Base-by-base conservation (phyloP, 106 monocot genomes). In the Dendrobium nobile region DNA sequence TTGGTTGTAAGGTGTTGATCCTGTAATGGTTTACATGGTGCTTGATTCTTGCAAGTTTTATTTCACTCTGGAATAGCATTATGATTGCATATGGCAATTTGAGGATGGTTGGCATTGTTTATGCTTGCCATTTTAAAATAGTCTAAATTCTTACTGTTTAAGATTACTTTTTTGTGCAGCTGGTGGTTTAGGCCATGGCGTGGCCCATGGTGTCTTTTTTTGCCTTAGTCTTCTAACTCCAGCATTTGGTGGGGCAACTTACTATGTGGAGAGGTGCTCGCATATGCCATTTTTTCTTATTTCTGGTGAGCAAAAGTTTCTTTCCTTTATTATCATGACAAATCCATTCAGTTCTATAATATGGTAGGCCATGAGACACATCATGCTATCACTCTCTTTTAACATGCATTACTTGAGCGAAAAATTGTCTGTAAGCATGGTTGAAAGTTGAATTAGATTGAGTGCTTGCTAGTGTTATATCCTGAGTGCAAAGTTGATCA, bases 161-260 rank as follows among this genome's bases (percentile, higher is more conserved):
- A 80, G 16, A 41, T 80, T 55, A 9, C 17, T 79, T 70, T 81
- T 47, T 84, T 47, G 70, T 89, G 82, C 92, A 98, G 97, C 97
- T 91, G 94, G 97, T 82, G 97, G 97, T 56, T 84, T 98, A 83
- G 97, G 97, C 47, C 97, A 98, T 88, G 97, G 94, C 41, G 80
- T 98, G 78, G 94, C 97, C 81, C 97, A 98, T 90, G 94, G 88
- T 56, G 92, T 98, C 78, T 98, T 98, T 84, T 98, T 98, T 85
- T 92, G 93, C 64, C 89, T 98, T 68, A 94, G 97, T 83, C 97
- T 98, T 33, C 82, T 98, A 75, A 98, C 97, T 72, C 97, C 97
- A 80, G 85, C 97, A 82, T 98, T 98, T 92, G 97, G 97, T 70
- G 85, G 87, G 2, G 97, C 92, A 78, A 98, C 97, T 19, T 95